These are phyloP conservation scores for Huntiella omanensis DNA, from an alignment of 2,329 filamentous ascomycete genomes.

Conservation along the genomic window DNA sequence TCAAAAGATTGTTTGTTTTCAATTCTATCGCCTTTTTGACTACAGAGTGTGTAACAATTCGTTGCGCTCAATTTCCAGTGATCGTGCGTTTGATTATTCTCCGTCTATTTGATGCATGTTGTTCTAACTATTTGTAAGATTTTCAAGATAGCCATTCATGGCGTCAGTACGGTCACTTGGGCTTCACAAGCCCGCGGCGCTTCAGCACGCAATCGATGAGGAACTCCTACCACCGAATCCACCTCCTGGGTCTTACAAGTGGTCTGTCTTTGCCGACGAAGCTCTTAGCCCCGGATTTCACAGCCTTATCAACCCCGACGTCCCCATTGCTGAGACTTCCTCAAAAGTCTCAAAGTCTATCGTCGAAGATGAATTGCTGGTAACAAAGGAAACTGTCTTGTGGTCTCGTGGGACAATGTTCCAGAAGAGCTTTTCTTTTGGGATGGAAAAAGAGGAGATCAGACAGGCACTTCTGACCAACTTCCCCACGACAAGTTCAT, in stretches of 20 bases:
- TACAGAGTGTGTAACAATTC: too few relatives aligned
- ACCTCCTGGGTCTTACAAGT: slow-evolving; percentile 47
- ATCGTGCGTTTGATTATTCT: too few relatives aligned
- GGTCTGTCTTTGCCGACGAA: slow-evolving; percentile 39
- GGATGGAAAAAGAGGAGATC: slow-evolving; percentile 70
- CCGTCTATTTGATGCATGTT: too few relatives aligned
- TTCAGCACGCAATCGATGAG: slow-evolving; percentile 70
- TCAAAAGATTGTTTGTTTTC: background rate
- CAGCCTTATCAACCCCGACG: background rate
- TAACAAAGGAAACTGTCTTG: slow-evolving; percentile 56
- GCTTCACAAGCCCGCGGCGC: slow-evolving; percentile 68
- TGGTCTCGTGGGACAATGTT: slow-evolving; percentile 81
- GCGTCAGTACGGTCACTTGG: slow-evolving; percentile 80
- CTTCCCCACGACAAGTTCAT: slow-evolving; percentile 33
- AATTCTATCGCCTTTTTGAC: background rate
- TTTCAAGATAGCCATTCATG: slow-evolving; percentile 33
- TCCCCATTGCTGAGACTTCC: background rate
- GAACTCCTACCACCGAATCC: slow-evolving; percentile 53
- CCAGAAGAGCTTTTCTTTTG: slow-evolving; percentile 69
- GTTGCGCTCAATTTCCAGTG: too few relatives aligned
- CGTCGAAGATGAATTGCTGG: slow-evolving; percentile 62
- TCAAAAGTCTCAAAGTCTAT: slow-evolving; percentile 21
- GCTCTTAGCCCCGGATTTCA: background rate
- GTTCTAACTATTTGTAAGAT: too few relatives aligned
- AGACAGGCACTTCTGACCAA: slow-evolving; percentile 71